Evolutionary conservation across 2,329 filamentous ascomycete genomes (phyloP), one percentile per base, ranked within the genome.

Genomic region (Verruconis gallopava): DNA sequence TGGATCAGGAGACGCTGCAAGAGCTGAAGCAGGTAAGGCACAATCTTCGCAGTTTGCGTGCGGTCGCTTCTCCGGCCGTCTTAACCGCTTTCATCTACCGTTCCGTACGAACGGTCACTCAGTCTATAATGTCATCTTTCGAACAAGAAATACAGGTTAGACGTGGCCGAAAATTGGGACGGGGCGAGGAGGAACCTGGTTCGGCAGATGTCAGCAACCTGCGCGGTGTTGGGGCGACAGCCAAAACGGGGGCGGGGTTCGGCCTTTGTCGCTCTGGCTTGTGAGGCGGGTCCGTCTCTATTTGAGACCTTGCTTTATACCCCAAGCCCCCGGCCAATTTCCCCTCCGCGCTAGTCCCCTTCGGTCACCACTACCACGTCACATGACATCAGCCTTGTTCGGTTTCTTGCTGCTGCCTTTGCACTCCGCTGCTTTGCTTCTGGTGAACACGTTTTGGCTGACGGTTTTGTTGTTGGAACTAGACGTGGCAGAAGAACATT

Each of bases 401-500:
- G 28, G 17, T 20, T 42, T 12, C 32, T 14, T 13, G 13, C 14
- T 6, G 14, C 28, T 6, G 1, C 9, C 25, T 6, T 3, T 20
- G 19, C 32, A 40, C 25, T 42, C 9, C 25, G 6, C 25, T 9
- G n/a, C n/a, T 30, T 30, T 17, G 9, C 22, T 36, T 21, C n/a
- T 13, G 14, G 4, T 20, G 19, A 14, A 30, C n/a, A n/a, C n/a
- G n/a, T n/a, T 35, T 1, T 13, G 4, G 32, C 40, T 42, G 21
- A 42, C 12, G n/a, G n/a, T n/a, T n/a, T n/a, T 21, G 22, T 20
- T 40, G 41, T 15, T 38, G 37, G 25, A 34, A 42, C 4, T 38
- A 96, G 88, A 84, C 80, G 65, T 98, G 91, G 91, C 88, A 96
- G 69, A 72, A 79, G 53, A 95, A 93, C 63, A 72, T 98, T 25